phyloP scores from a whole-genome alignment of 768 basidiomycete species.

The Lentinula sp. region DNA sequence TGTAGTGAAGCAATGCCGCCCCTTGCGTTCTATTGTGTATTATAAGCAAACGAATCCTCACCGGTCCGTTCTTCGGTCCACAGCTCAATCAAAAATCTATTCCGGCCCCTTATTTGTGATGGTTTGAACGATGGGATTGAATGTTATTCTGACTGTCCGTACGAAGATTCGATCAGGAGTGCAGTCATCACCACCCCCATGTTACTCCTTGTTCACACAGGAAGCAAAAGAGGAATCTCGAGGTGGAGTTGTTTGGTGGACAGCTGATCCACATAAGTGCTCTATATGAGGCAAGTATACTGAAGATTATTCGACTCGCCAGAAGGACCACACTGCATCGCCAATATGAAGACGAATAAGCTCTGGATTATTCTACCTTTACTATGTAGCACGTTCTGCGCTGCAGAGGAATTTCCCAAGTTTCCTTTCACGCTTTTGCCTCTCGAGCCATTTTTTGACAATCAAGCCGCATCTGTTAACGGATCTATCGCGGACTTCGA shows the following conservation, averaged over 20 bases:
- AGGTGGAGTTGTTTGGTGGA: neutral
- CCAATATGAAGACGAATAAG: neutral
- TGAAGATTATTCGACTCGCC: neutral
- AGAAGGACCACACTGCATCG: neutral
- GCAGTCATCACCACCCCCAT: neutral
- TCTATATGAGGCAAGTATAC: neutral
- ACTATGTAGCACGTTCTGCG: neutral
- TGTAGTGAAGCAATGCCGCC: neutral
- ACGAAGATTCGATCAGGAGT: neutral
- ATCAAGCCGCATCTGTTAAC: constrained; percentile 35
- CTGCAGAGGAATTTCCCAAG: neutral
- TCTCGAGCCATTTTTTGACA: constrained; percentile 27
- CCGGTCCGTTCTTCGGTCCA: neutral
- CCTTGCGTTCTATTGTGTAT: too few relatives aligned
- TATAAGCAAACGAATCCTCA: neutral
- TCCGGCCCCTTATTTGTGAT: neutral
- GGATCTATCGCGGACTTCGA: constrained; percentile 32
- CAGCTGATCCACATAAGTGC: neutral
- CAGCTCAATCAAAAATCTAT: neutral
- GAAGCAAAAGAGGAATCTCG: neutral
- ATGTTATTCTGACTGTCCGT: neutral
- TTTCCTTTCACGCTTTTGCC: constrained; percentile 23
- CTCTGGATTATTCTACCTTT: neutral
- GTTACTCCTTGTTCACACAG: neutral
- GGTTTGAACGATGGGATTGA: neutral